Evolutionary conservation across 177 flowering plant genomes (phyloP).

Genomic region (Tripterygium wilfordii): DNA sequence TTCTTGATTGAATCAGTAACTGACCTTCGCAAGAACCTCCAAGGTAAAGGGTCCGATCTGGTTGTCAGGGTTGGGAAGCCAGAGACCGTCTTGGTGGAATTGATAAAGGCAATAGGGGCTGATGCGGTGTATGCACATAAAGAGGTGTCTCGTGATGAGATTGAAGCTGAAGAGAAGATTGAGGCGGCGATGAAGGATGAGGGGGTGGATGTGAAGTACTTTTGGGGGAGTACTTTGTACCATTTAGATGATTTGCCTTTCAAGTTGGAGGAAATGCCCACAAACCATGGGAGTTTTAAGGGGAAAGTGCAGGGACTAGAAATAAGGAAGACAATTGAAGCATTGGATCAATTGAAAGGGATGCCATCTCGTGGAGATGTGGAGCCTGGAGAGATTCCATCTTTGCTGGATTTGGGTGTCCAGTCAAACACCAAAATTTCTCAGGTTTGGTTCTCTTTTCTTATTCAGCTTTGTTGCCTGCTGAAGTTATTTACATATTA

Average conservation of each 20-base stretch:
- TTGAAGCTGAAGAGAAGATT: slow-evolving; percentile 66
- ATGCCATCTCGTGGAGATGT: slow-evolving; percentile 78
- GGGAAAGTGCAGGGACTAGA: slow-evolving; percentile 65
- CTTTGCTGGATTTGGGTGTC: slow-evolving; percentile 73
- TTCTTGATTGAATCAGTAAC: slow-evolving; percentile 79
- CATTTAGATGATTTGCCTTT: slow-evolving; percentile 94
- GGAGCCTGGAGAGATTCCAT: slow-evolving; percentile 83
- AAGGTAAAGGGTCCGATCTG: slow-evolving; percentile 73
- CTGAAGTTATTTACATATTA: too few relatives aligned
- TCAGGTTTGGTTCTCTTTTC: slow-evolving; percentile 41
- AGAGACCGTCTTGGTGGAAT: slow-evolving; percentile 63
- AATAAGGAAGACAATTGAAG: slow-evolving; percentile 71
- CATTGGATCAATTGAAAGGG: slow-evolving; percentile 71
- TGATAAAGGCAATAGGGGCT: slow-evolving; percentile 81
- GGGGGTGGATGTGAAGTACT: slow-evolving; percentile 85
- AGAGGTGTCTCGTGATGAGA: slow-evolving; percentile 78
- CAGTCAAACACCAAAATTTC: slow-evolving; percentile 43
- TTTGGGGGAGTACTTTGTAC: slow-evolving; percentile 93
- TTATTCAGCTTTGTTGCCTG: too few relatives aligned
- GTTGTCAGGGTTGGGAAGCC: slow-evolving; percentile 81
- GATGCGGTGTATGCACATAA: slow-evolving; percentile 78
- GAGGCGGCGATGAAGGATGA: slow-evolving; percentile 80
- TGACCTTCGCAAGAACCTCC: slow-evolving; percentile 62
- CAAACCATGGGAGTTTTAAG: slow-evolving; percentile 71
- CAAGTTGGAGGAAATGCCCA: slow-evolving; percentile 78